Base-by-base conservation (phyloP, 1,284 basidiomycete species). In the Microbotryomycetes sp. region DNA sequence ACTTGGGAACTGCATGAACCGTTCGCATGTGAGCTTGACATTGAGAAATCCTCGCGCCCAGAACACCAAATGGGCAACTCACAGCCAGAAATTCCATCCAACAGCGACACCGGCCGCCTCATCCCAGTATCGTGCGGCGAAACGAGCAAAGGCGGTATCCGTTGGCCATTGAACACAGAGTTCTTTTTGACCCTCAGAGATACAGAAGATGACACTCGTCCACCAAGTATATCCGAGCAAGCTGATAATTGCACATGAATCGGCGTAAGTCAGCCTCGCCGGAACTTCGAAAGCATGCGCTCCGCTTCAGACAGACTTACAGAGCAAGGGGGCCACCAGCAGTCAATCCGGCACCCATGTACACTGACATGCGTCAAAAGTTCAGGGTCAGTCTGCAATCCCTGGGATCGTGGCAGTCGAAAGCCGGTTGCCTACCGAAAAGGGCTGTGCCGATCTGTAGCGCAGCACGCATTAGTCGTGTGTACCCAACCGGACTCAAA, bases 151-250 rank as follows among this genome's bases (percentile, higher is more conserved):
- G 6, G 52, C 53, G 14, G 28, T 49, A 30, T 60, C 58, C 2
- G 53, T 54, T 4, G 53, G 53, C 53, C 53, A 60, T 12, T 31
- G 36, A 16, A 26, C 56, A 49, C 64, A 59, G 57, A 66, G 63
- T 49, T 64, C 67, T 19, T 52, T 63, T 46, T 66, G 67, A 26
- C 62, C 54, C 25, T 61, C 49, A 3, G 64, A 61, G 28, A 58
- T 56, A 6, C 47, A 28, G 14, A 26, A 58, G 19, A 58, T 58
- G 16, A 56, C 55, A 9, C 12, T 28, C 3, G 50, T 31, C 57
- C 50, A 52, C 49, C 36, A 58, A 25, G 28, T 19, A 46, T 52
- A 51, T 12, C 57, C 57, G 5, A 30, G 28, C 15, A 45, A n/a
- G n/a, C n/a, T n/a, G n/a, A n/a, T n/a, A n/a, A n/a, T n/a, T n/a